Evolutionary conservation across 1,284 basidiomycete genomes (phyloP).

Genomic region (Cryptococcus maquisensis): DNA sequence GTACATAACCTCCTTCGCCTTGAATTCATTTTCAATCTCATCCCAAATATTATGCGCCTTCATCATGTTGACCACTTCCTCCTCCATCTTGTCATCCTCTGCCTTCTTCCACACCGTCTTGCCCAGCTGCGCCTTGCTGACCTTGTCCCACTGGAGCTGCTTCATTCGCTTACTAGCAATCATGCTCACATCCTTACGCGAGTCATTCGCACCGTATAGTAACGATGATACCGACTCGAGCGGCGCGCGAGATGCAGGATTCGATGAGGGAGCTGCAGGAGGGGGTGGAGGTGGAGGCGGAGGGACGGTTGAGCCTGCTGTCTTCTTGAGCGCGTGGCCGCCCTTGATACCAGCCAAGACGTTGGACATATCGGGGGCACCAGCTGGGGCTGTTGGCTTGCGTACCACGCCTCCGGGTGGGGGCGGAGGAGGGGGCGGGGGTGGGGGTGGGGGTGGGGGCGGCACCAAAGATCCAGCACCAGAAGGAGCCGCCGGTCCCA

Average conservation of each 20-base stretch:
- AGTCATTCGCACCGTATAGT: slow-evolving; percentile 38
- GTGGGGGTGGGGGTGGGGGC: slow-evolving; percentile 36
- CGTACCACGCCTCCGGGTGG: neutral
- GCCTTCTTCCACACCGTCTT: slow-evolving; percentile 79
- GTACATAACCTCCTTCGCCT: slow-evolving; percentile 84
- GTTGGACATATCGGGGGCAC: slow-evolving; percentile 34
- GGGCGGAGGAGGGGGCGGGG: slow-evolving; percentile 40
- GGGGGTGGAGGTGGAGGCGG: slow-evolving; percentile 22
- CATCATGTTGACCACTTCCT: slow-evolving; percentile 72
- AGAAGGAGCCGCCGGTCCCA: slow-evolving; percentile 11
- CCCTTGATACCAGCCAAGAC: slow-evolving; percentile 44
- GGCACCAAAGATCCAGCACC: slow-evolving; percentile 8
- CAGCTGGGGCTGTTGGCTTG: neutral
- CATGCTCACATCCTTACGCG: slow-evolving; percentile 78
- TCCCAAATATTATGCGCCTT: slow-evolving; percentile 82
- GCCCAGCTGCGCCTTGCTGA: slow-evolving; percentile 73
- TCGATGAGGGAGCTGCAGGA: slow-evolving; percentile 9
- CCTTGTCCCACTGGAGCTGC: slow-evolving; percentile 97
- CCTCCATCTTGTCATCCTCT: slow-evolving; percentile 60
- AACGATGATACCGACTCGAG: slow-evolving; percentile 36
- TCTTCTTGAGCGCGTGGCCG: slow-evolving; percentile 38
- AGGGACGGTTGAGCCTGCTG: slow-evolving; percentile 8
- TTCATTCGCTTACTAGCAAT: slow-evolving; percentile 91
- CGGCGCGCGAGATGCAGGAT: slow-evolving; percentile 29
- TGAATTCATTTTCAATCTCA: slow-evolving; percentile 98